These are phyloP conservation scores for Solanum boliviense DNA, from an alignment of 257 asterid genomes.

Conservation along the genomic window DNA sequence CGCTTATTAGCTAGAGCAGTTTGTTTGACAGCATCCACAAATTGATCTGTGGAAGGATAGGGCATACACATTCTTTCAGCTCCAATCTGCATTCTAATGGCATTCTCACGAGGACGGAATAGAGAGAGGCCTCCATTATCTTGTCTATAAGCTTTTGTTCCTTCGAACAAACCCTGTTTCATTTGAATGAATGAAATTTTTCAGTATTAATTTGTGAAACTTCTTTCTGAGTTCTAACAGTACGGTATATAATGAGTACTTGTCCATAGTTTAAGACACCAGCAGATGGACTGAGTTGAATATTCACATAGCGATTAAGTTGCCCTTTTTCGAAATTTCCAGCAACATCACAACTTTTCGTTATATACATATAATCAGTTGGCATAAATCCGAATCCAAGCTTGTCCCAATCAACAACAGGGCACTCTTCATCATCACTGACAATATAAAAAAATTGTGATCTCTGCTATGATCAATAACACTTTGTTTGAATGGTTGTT, in stretches of 20 bases:
- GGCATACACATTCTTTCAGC: background rate
- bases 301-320: conserved; percentile 39
- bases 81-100: conserved; percentile 9
- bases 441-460: background rate
- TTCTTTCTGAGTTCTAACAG: background rate
- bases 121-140: conserved; percentile 44
- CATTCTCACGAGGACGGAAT: conserved; percentile 60
- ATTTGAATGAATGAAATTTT: background rate
- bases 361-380: conserved; percentile 59
- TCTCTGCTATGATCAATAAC: background rate
- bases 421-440: conserved; percentile 19
- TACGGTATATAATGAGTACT: conserved; percentile 12
- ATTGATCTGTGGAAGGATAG: background rate
- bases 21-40: conserved; percentile 37
- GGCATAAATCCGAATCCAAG: conserved; percentile 42
- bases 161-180: conserved; percentile 38
- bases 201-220: background rate
- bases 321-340: conserved; percentile 35
- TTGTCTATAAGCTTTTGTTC: conserved; percentile 50
- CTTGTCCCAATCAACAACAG: conserved; percentile 44
- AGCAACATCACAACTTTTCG: conserved; percentile 22
- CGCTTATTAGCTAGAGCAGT: conserved; percentile 62
- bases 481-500: background rate
- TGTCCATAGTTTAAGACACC: conserved; percentile 74
- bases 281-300: conserved; percentile 61